Base-by-base conservation (phyloP, 2,329 filamentous ascomycete genomes). In the Colletotrichum tanaceti region DNA sequence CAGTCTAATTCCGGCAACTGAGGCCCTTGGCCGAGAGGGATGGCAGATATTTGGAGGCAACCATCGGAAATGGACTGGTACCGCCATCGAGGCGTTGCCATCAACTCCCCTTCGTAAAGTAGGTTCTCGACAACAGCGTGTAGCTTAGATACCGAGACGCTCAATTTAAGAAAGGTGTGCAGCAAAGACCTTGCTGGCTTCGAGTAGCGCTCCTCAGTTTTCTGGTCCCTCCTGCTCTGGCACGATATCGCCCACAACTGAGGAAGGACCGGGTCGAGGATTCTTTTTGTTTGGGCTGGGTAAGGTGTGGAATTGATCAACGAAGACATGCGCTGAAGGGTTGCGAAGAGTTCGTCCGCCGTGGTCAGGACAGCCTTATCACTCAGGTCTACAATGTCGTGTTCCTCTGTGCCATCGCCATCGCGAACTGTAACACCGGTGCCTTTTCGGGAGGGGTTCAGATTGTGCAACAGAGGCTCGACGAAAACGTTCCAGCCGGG, bases 241-340 rank as follows among this genome's bases (percentile, higher is more conserved):
- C 85, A 86, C 0, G 86, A 80, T 18, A 93, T 74, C 1, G 84
- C 81, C 91, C 91, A 93, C 0, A 93, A 78, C 1, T 90, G 85
- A 5, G 89, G 77, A 3, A 91, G 72, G 2, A 92, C 74, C 0
- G 87, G 87, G 3, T 81, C 79, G 2, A 92, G 77, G 0, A 93
- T 79, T 58, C 91, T 82, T 71, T 85, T 89, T 52, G 89, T 86
- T 11, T 93, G 78, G 0, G 89, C 89, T 0, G 90, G 87, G 63
- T 91, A 90, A 0, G 90, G 89, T 73, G 91, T 90, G 0, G 89
- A 90, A 22, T 86, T 80, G 1, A 89, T 75, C 1, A 93, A 77
- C 0, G 84, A 81, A 43, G 81, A 82, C 0, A 93, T 76, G 18
- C 90, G 83, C 39, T 79, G 81, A 2, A 93, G 74, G 1, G 87